Percentiles rank a stretch among this genome's conserved stretches.
Conservation (phyloP, 768 basidiomycete species). For the Leucocoprinus leucothites region DNA sequence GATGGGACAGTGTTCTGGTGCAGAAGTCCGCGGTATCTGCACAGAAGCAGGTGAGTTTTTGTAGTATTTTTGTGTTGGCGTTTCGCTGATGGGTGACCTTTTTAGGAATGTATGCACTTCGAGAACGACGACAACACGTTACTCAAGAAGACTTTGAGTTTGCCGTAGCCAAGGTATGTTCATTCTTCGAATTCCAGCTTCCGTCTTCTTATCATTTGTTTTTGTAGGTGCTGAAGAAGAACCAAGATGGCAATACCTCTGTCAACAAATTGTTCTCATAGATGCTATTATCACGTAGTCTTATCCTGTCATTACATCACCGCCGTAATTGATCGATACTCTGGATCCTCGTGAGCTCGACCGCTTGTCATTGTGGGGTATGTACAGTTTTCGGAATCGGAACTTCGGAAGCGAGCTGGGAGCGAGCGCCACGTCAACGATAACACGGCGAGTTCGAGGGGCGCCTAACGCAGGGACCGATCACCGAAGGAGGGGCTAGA, state of each 20-base stretch:
- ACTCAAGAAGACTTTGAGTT: slow-evolving; percentile 99
- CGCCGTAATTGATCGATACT: too few relatives aligned
- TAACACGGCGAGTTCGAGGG: too few relatives aligned
- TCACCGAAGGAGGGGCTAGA: too few relatives aligned
- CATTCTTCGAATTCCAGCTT: not conserved
- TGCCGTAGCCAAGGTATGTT: slow-evolving; percentile 86
- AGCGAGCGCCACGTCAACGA: too few relatives aligned
- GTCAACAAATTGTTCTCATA: slow-evolving; percentile 93
- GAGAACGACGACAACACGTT: slow-evolving; percentile 94
- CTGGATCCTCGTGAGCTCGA: too few relatives aligned
- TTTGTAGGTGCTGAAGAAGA: slow-evolving; percentile 86
- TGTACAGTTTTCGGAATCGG: too few relatives aligned
- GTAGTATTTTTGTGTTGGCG: not conserved
- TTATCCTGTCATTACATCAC: too few relatives aligned
- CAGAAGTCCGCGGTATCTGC: slow-evolving; percentile 95
- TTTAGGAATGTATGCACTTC: slow-evolving; percentile 91
- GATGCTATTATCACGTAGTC: slow-evolving; percentile 18
- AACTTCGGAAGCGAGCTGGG: too few relatives aligned
- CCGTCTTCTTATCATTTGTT: not conserved
- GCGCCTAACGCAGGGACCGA: too few relatives aligned
- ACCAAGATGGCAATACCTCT: slow-evolving; percentile 91
- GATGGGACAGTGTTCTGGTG: slow-evolving; percentile 99
- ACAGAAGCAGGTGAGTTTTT: slow-evolving; percentile 81
- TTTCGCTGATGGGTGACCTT: not conserved
- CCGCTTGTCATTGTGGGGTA: too few relatives aligned